Evolutionary conservation across 116 monocot species (phyloP), one percentile per base, ranked within the genome.

Genomic region (Trichopus zeylanicus): DNA sequence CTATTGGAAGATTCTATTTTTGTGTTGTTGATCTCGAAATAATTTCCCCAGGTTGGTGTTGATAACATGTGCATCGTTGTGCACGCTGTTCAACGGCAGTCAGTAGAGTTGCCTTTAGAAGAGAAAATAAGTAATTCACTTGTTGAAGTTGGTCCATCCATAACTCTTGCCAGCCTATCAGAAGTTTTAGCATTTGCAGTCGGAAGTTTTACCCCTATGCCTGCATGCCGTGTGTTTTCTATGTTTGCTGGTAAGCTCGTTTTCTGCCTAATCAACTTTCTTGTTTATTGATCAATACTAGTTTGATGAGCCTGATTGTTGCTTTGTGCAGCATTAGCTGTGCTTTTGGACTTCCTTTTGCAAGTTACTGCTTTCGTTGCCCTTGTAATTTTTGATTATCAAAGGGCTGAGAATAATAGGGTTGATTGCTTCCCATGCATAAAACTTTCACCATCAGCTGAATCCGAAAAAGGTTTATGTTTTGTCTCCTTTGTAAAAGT

Each of bases 11-110:
- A 5, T 12, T 1, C 11, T 5, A 48, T 0, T 48, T 48, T 48
- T 48, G 13, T 37, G 13, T 39, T 15, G 18, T 39, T 39, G 39
- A 39, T 39, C 39, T 39, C 18, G 39, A 2, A 12, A 1, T 8
- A 39, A 15, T 8, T 39, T 18, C 39, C 12, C 53, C 60, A 98
- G 98, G 98, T 98, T 46, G 98, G 98, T 38, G 98, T 98, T 55
- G 98, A 98, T 54, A 98, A 98, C 65, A 98, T 98, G 98, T 91
- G 92, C 64, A 98, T 98, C 48, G 79, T 98, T 66, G 98, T 98
- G 26, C 85, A 91, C 76, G 87, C 92, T 47, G 82, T 98, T 29
- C 91, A 98, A 64, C 87, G 92, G 13, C 88, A 98, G 57, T 51
- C 77, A 25, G 31, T 37, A 7, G 75, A 78, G 4, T 67, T 76